phyloP scores from a whole-genome alignment of 2,329 filamentous ascomycete species.

The Trichoderma sp. region DNA sequence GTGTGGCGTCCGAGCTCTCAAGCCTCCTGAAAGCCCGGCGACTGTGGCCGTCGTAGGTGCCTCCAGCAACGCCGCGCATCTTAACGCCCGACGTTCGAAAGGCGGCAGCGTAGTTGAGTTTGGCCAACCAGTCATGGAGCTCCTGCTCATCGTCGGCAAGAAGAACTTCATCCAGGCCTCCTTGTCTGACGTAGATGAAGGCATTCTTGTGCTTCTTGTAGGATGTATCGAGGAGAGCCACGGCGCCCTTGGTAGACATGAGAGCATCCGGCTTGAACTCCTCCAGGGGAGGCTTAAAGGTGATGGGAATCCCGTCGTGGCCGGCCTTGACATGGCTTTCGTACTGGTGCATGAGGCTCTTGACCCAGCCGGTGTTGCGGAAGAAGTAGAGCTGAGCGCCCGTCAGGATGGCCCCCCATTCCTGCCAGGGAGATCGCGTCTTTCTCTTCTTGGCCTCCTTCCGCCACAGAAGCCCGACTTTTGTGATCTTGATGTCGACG shows the following conservation, averaged over 20 bases:
- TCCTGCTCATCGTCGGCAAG: conserved; percentile 88
- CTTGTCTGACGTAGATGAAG: conserved; percentile 85
- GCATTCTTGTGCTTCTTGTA: conserved; percentile 97
- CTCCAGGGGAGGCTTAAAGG: conserved; percentile 86
- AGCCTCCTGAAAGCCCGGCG: conserved; percentile 72
- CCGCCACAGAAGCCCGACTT: conserved; percentile 91
- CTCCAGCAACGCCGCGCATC: conserved; percentile 83
- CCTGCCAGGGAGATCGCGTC: conserved; percentile 93
- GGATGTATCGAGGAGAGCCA: conserved; percentile 79
- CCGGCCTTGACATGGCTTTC: conserved; percentile 79
- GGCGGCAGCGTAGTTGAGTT: conserved; percentile 93
- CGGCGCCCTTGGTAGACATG: conserved; percentile 90
- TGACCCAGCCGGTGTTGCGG: conserved; percentile 89
- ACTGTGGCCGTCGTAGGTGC: conserved; percentile 80
- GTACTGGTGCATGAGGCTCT: conserved; percentile 84
- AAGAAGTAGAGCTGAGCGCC: conserved; percentile 98
- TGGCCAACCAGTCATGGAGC: conserved; percentile 94
- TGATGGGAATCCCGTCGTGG: conserved; percentile 72
- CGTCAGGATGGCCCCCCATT: conserved; percentile 96
- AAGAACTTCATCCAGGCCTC: conserved; percentile 85
- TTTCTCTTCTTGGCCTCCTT: conserved; percentile 95
- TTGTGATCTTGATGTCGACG: conserved; percentile 96
- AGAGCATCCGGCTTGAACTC: conserved; percentile 93
- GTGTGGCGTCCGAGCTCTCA: conserved; percentile 62
- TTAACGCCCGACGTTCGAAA: conserved; percentile 90